Percentiles rank a stretch among this genome's conserved stretches.
These are phyloP conservation scores for Globisporangium alternatum DNA, from an alignment of 352 stramenopile species.

Conservation along the genomic window DNA sequence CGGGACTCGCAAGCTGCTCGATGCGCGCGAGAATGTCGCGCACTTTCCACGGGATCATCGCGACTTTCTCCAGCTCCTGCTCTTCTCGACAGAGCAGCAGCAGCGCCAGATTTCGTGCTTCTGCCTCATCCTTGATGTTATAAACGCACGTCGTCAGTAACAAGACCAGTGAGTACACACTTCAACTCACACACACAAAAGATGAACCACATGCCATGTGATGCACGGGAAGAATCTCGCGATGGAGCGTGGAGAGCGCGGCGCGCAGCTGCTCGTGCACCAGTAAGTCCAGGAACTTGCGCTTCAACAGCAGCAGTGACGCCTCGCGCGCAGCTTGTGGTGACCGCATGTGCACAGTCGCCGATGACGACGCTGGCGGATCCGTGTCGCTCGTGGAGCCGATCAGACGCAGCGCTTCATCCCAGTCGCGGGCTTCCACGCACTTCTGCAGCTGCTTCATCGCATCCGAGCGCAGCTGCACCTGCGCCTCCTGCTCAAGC, in stretches of 20 bases:
- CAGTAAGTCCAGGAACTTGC: conserved; percentile 64
- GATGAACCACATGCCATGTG: conserved; percentile 23
- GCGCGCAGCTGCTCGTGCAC: conserved; percentile 30
- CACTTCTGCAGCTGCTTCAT: conserved; percentile 54
- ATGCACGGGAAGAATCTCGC: conserved; percentile 58
- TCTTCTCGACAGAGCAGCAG: conserved; percentile 57
- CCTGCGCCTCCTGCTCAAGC: conserved; percentile 55
- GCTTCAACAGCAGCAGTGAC: conserved; percentile 51
- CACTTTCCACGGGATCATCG: conserved; percentile 41
- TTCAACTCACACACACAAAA: neutral
- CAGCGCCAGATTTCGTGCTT: conserved; percentile 50
- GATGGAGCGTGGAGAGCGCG: conserved; percentile 58
- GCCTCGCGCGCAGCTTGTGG: conserved; percentile 32
- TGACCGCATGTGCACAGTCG: conserved; percentile 45
- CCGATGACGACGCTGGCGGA: neutral
- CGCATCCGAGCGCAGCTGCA: conserved; percentile 48
- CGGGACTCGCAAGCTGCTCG: conserved; percentile 54
- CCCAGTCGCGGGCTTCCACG: conserved; percentile 43
- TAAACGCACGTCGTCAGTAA: neutral
- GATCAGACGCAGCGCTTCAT: conserved; percentile 48
- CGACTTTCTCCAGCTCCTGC: conserved; percentile 31
- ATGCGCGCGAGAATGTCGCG: conserved; percentile 41
- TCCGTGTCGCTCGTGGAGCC: neutral
- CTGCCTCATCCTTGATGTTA: conserved; percentile 29
- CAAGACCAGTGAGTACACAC: conserved; percentile 1